Evolutionary conservation across 2,329 filamentous ascomycete species (phyloP).

Genomic region (Bipolaris zeicola): DNA sequence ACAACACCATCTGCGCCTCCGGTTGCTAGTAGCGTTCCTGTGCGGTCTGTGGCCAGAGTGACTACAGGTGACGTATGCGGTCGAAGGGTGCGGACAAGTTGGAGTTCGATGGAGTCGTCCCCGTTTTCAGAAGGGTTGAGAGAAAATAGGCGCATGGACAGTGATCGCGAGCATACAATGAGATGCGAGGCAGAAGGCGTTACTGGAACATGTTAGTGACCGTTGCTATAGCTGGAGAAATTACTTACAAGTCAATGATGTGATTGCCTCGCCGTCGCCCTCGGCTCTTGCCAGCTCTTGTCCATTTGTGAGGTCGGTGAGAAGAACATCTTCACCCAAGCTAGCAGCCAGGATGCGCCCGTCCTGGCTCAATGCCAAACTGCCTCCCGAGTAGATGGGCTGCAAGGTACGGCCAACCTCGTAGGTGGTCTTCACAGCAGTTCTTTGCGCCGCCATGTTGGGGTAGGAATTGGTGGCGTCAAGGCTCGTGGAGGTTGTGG

Average conservation of each 20-base stretch:
- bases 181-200: slow-evolving; percentile 88
- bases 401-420: slow-evolving; percentile 81
- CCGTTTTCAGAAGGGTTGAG: slow-evolving; percentile 65
- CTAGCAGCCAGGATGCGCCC: slow-evolving; percentile 85
- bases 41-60: slow-evolving; percentile 81
- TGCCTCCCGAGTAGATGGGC: slow-evolving; percentile 92
- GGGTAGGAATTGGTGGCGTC: not conserved
- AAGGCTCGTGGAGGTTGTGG: slow-evolving; percentile 2
- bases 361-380: slow-evolving; percentile 79
- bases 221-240: not conserved
- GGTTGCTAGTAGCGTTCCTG: slow-evolving; percentile 87
- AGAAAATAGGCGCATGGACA: slow-evolving; percentile 90
- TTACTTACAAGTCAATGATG: slow-evolving; percentile 67
- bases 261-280: slow-evolving; percentile 76
- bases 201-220: slow-evolving; percentile 58
- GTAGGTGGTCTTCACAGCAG: slow-evolving; percentile 81
- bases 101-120: slow-evolving; percentile 63
- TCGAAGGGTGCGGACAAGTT: slow-evolving; percentile 80
- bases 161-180: slow-evolving; percentile 89
- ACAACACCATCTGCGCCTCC: slow-evolving; percentile 91
- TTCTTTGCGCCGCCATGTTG: slow-evolving; percentile 55
- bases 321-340: slow-evolving; percentile 86
- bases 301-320: slow-evolving; percentile 84
- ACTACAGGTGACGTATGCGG: slow-evolving; percentile 90
- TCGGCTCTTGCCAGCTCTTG: slow-evolving; percentile 84